Base-by-base conservation (phyloP, 331 rosid species). In the Malus hybrid region DNA sequence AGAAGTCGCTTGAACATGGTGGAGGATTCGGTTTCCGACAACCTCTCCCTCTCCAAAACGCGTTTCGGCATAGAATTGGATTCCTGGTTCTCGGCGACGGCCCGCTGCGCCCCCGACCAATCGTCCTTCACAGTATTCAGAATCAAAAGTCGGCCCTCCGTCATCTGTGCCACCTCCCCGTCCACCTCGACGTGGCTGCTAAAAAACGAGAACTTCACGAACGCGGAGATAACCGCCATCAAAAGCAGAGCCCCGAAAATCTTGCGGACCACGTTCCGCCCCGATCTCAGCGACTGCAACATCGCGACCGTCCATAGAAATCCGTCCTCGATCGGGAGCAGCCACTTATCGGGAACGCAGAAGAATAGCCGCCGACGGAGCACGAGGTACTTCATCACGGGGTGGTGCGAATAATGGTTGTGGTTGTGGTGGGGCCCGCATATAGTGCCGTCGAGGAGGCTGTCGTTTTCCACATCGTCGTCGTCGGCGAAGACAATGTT, bases 61-160 rank as follows among this genome's bases (percentile, higher is more conserved):
- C 71, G 76, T 19, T 64, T 19, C n/a, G 70, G 70, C 70, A 69
- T 3, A 46, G 66, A 69, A 57, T 87, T 87, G 72, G 89, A 85
- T 16, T 73, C 77, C 76, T 80, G 79, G 3, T 82, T 31, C 70
- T 95, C 99, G 0, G 88, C 12, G 20, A 89, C 80, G 29, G 86
- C 91, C 48, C 79, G 79, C 50, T 92, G 99, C 2, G 90, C 98
- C 48, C 80, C 80, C 3, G 8, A 77, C 91, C 93, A 88, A 74
- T 95, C 98, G 18, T 92, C 97, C 36, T 88, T 82, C 62, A 86
- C 83, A 2, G 89, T 81, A 75, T 87, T 87, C 50, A 89, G 63
- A 5, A 95, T 87, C 69, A 95, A 66, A 6, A 82, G 89, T 0
- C 94, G 96, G 62, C 77, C 84, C 18, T 79, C 97, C 19, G 80